Base-by-base conservation (phyloP, 257 asterid species). In the Scutellaria galericulata region DNA sequence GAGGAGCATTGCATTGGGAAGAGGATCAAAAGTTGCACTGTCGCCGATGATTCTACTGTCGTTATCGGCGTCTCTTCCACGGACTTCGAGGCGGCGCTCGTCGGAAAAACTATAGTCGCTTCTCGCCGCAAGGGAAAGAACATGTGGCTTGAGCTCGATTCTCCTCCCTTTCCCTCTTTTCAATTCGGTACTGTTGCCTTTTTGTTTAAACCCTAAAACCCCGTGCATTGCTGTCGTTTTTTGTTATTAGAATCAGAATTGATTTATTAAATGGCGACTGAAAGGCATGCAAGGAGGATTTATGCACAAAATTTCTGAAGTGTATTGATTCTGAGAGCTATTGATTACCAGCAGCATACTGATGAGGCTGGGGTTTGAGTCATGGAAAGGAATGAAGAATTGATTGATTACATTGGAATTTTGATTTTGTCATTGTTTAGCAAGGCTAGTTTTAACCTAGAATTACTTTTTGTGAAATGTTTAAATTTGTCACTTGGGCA, bases 111-210 rank as follows among this genome's bases (percentile, higher is more conserved):
- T 7, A 88, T 95, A 24, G 85, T 95, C 58, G 97, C 95, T 24
- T 93, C 96, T 71, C 91, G 83, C 51, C 97, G 99, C 6, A 95
- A 95, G 90, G 99, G 99, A 37, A 95, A 95, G 70, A 92, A 95
- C 82, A 90, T 95, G 98, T 95, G 99, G 99, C 76, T 95, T 68
- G 80, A 88, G 84, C 95, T 95, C 39, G 95, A 95, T 80, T 91
- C 96, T 15, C 96, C 96, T 75, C 99, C 99, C 31, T 88, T 88
- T 54, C 99, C 99, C 52, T 80, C 97, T 78, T 95, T 95, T 79
- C 99, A 92, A 73, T 95, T 91, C 72, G 99, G 99, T 95, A 83
- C 35, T 79, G 72, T 18, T 27, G 59, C 73, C 72, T 45, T 14
- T 18, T 31, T 64, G 10, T 5, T 41, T n/a, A 41, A 79, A 77